phyloP scores from a whole-genome alignment of 768 basidiomycete genomes.

The Filobasidium floriforme region DNA sequence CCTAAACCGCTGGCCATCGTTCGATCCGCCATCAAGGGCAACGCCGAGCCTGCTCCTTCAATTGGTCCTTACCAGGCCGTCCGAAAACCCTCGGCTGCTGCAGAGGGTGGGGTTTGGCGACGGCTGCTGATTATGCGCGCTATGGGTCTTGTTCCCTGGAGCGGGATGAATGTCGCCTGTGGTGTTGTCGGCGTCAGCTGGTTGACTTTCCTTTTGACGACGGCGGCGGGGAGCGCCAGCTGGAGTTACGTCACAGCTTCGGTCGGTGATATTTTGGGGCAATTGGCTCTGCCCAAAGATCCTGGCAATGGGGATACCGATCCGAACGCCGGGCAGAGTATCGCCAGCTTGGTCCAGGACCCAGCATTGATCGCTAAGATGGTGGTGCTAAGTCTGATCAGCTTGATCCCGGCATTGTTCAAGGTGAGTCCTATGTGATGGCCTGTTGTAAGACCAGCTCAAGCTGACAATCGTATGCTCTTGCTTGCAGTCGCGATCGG shows the following conservation, averaged over 20 bases:
- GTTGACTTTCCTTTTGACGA: conserved; percentile 43
- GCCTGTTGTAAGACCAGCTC: background rate
- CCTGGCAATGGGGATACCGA: conserved; percentile 6
- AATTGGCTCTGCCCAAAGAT: conserved; percentile 28
- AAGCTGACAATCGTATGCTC: background rate
- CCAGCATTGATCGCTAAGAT: conserved; percentile 79
- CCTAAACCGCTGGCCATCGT: conserved; percentile 80
- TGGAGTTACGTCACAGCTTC: conserved; percentile 45
- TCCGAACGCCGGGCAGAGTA: conserved; percentile 51
- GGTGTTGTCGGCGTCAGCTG: conserved; percentile 73
- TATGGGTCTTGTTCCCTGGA: conserved; percentile 92
- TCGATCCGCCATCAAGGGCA: conserved; percentile 55
- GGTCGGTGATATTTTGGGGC: conserved; percentile 26
- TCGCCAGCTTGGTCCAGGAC: conserved; percentile 76
- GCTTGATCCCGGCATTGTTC: conserved; percentile 76
- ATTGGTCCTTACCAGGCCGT: conserved; percentile 15
- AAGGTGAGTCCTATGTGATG: conserved; percentile 23
- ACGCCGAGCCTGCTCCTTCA: conserved; percentile 11
- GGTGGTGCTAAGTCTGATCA: conserved; percentile 69
- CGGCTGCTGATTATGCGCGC: conserved; percentile 78
- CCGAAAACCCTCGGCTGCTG: conserved; percentile 12
- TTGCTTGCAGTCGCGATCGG: conserved; percentile 17
- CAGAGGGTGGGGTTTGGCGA: conserved; percentile 56
- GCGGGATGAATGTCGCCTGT: conserved; percentile 91
- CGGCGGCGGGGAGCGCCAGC: conserved; percentile 43